Evolutionary conservation across 371 early-diverging fungal genomes (phyloP).

Genomic region (Syncephalis plumigaleata): DNA sequence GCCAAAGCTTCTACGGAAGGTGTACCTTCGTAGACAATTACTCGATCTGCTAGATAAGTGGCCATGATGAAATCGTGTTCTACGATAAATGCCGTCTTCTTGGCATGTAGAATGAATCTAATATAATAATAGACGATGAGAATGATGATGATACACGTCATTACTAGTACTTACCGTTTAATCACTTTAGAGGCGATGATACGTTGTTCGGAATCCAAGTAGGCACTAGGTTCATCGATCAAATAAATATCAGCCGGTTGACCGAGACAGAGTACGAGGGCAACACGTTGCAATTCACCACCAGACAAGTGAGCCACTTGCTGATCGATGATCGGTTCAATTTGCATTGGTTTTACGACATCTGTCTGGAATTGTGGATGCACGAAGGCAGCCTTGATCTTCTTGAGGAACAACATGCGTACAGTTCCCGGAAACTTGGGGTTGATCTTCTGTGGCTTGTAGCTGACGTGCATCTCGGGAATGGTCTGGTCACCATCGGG

Average conservation of each 20-base stretch:
- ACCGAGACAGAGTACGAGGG: slow-evolving; percentile 91
- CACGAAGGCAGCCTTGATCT: slow-evolving; percentile 84
- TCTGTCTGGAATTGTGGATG: slow-evolving; percentile 96
- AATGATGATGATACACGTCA: slow-evolving; percentile 11
- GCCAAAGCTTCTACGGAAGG: slow-evolving; percentile 86
- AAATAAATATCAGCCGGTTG: slow-evolving; percentile 97
- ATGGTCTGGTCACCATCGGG: slow-evolving; percentile 69
- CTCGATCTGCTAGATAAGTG: slow-evolving; percentile 99
- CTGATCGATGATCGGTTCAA: slow-evolving; percentile 91
- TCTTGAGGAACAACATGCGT: slow-evolving; percentile 85
- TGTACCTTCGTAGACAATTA: slow-evolving; percentile 94
- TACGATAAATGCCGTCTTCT: slow-evolving; percentile 98
- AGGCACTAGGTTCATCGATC: slow-evolving; percentile 99
- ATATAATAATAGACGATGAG: neutral
- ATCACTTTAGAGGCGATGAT: slow-evolving; percentile 98
- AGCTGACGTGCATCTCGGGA: slow-evolving; percentile 79
- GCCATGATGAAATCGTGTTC: slow-evolving; percentile 99
- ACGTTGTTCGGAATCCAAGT: slow-evolving; percentile 99
- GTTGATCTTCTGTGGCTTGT: slow-evolving; percentile 98
- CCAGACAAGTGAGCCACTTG: slow-evolving; percentile 88
- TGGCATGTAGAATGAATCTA: slow-evolving; percentile 90
- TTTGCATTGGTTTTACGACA: slow-evolving; percentile 92
- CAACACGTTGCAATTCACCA: slow-evolving; percentile 99
- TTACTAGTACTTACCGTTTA: slow-evolving; percentile 28
- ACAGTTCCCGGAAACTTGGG: slow-evolving; percentile 96